phyloP scores from a whole-genome alignment of 2,329 filamentous ascomycete genomes.

The Pseudogymnoascus sp. region DNA sequence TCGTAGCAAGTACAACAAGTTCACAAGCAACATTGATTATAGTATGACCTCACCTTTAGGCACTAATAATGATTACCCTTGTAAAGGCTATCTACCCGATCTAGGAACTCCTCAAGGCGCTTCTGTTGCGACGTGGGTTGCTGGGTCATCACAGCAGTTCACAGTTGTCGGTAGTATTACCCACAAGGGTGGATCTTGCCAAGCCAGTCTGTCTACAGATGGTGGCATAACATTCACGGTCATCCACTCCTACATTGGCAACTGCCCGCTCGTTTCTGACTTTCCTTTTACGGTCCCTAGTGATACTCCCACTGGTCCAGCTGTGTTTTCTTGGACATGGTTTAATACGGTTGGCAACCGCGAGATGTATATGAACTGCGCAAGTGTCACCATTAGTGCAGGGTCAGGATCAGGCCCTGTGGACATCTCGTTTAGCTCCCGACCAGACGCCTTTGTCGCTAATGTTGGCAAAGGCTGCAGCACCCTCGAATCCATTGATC shows the following conservation, averaged over 20 bases:
- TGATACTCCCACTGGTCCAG: constrained; percentile 19
- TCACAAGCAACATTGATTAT: constrained; percentile 13
- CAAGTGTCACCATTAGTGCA: constrained; percentile 43
- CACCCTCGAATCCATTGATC: constrained; percentile 40
- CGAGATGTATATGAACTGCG: constrained; percentile 63
- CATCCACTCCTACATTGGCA: constrained; percentile 54
- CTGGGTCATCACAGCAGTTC: constrained; percentile 44
- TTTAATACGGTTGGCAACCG: constrained; percentile 52
- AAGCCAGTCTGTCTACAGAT: constrained; percentile 52
- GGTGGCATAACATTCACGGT: constrained; percentile 49
- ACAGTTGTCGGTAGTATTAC: constrained; percentile 40
- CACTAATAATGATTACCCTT: constrained; percentile 17
- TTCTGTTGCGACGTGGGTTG: constrained; percentile 41
- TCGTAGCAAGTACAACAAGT: constrained; percentile 13
- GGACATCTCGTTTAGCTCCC: constrained; percentile 31
- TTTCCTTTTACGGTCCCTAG: constrained; percentile 22
- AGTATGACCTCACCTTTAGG: constrained; percentile 14
- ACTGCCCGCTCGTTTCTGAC: constrained; percentile 41
- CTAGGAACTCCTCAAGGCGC: constrained; percentile 32
- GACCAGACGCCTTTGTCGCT: constrained; percentile 51
- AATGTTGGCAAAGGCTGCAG: constrained; percentile 46
- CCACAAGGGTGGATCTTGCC: constrained; percentile 51
- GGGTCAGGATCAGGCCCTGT: constrained; percentile 12
- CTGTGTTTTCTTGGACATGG: constrained; percentile 42
- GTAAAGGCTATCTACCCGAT: constrained; percentile 14